These are phyloP conservation scores for Leishmania turanica DNA, from an alignment of 208 protist genomes.

Conservation along the genomic window DNA sequence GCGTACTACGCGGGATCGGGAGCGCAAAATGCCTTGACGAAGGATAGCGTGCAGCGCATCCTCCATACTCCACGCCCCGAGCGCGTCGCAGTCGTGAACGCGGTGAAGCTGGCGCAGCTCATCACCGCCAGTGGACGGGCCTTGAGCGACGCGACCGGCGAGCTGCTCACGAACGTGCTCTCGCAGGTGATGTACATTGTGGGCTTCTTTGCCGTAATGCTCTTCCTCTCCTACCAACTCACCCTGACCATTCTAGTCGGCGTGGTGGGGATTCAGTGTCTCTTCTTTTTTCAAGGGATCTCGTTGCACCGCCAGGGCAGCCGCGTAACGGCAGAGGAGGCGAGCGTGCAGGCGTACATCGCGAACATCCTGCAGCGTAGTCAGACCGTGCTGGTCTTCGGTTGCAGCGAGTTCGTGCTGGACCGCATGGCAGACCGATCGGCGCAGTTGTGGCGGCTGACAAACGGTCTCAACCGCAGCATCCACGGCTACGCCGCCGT, in stretches of 20 bases:
- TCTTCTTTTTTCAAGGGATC: constrained; percentile 48
- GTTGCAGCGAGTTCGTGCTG: constrained; percentile 56
- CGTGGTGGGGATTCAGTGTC: constrained; percentile 44
- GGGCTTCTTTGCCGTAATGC: constrained; percentile 38
- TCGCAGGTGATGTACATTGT: constrained; percentile 33
- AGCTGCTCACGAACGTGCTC: constrained; percentile 65
- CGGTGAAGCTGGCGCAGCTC: constrained; percentile 51
- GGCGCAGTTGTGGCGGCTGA: constrained; percentile 23
- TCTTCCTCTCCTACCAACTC: constrained; percentile 61
- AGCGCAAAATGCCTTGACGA: constrained; percentile 40
- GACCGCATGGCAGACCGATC: constrained; percentile 37
- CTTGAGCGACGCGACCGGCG: constrained; percentile 40
- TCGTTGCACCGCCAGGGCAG: constrained; percentile 34
- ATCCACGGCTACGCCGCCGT: constrained; percentile 72
- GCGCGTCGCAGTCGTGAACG: constrained; percentile 54
- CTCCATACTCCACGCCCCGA: constrained; percentile 44
- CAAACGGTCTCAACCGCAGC: constrained; percentile 39
- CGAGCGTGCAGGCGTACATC: constrained; percentile 46
- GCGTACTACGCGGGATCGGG: constrained; percentile 50
- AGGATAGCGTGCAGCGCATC: constrained; percentile 38
- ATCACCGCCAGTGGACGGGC: constrained; percentile 46
- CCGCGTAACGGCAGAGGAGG: constrained; percentile 44
- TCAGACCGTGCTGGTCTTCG: constrained; percentile 69
- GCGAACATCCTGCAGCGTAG: constrained; percentile 68
- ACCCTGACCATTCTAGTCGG: constrained; percentile 52